Base-by-base conservation (phyloP, 2,329 filamentous ascomycete species). In the Dactylellina leptospora region DNA sequence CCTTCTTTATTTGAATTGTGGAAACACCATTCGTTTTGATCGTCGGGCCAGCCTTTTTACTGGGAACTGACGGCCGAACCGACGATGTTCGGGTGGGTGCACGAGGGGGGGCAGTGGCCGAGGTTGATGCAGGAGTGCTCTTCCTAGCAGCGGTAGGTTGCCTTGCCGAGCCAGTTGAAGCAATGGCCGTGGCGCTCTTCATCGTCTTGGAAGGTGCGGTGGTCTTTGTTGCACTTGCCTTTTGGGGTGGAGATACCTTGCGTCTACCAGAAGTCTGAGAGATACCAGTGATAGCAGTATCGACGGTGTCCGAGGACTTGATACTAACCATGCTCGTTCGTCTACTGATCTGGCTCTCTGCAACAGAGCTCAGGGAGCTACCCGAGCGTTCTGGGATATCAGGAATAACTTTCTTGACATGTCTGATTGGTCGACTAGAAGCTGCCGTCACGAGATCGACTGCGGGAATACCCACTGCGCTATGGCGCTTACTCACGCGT, bases 401-500 rank as follows among this genome's bases (percentile, higher is more conserved):
- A 8, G 56, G 42, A n/a, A 63, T 73, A 8, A 64, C 36, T 22
- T 72, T 75, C 36, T 74, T 72, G 10, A 23, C 38, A 11, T 59
- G 38, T 45, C 60, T 55, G 9, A 69, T n/a, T 18, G 56, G 30
- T n/a, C 61, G 42, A 11, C 38, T 44, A 6, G 75, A 74, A 1
- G 74, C 55, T n/a, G 64, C 74, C n/a, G 51, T 74, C 1, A 42
- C 55, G 9, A 74, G 51, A 11, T 73, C 77, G 10, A 79, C 78
- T 8, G 80, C 75, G 11, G 80, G 78, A n/a, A 79, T 77, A 13
- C 79, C 82, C 27, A 84, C 80, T 8, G 82, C 79, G 11, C 85
- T 85, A 77, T 89, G 86, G 4, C 87, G 85, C 74, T 93, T 91
- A 76, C 85, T 82, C 76, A 89, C 83, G 89, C 79, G 85, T 70